Evolutionary conservation across 2,329 filamentous ascomycete species (phyloP).

Genomic region (Clarireedia homoeocarpa): DNA sequence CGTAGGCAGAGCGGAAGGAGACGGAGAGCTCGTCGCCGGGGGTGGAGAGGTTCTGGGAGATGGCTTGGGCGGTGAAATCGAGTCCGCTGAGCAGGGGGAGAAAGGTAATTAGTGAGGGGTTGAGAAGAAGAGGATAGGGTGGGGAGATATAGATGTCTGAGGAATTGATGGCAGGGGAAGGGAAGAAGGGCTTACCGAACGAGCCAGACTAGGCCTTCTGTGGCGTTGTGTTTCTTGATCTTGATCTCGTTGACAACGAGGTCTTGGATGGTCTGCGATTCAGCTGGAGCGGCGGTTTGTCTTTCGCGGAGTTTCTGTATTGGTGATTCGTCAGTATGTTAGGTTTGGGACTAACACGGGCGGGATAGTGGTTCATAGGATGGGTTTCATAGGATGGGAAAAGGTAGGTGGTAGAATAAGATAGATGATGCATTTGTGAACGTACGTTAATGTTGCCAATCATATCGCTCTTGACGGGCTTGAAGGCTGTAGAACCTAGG

Average conservation of each 20-base stretch:
- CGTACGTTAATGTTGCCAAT: conserved; percentile 79
- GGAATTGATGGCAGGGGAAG: conserved; percentile 36
- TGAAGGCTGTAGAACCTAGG: conserved; percentile 69
- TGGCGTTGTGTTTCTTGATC: conserved; percentile 78
- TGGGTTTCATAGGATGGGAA: background rate
- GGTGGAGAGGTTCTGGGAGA: conserved; percentile 68
- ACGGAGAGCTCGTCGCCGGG: conserved; percentile 66
- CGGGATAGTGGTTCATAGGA: background rate
- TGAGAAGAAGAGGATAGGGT: background rate
- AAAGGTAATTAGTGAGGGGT: background rate
- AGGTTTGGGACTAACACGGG: background rate
- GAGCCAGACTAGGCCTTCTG: conserved; percentile 88
- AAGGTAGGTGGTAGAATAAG: background rate
- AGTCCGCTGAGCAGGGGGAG: conserved; percentile 55
- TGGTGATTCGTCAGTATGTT: conserved; percentile 4
- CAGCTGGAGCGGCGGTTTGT: conserved; percentile 66
- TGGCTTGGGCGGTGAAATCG: conserved; percentile 83
- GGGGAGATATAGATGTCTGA: conserved; percentile 10
- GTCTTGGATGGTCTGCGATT: conserved; percentile 78
- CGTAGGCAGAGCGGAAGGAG: conserved; percentile 84
- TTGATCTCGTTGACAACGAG: conserved; percentile 84
- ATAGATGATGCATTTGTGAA: background rate
- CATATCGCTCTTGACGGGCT: conserved; percentile 86
- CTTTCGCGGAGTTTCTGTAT: conserved; percentile 79
- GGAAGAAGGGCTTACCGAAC: conserved; percentile 54